Evolutionary conservation across 441 rosid species (phyloP).

Genomic region (Corymbia calophylla): DNA sequence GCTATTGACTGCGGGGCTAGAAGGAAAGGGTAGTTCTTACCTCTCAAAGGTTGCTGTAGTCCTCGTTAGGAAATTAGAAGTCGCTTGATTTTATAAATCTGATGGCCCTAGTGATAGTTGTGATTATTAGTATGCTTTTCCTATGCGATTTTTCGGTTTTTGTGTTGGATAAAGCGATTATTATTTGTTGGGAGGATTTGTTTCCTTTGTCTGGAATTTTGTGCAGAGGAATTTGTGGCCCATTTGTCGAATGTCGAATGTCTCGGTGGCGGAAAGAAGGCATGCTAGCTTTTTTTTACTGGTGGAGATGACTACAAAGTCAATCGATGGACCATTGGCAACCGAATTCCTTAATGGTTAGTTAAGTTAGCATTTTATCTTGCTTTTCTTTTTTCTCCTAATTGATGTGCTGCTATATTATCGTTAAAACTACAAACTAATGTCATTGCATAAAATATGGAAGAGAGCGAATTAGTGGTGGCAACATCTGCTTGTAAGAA

Average conservation of each 20-base stretch:
- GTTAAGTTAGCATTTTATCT: background rate
- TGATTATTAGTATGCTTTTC: background rate
- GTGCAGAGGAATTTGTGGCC: conserved; percentile 84
- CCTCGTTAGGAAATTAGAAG: background rate
- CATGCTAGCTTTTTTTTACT: conserved; percentile 55
- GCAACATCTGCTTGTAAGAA: background rate
- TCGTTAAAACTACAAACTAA: background rate
- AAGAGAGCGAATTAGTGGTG: background rate
- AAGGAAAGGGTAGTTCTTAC: background rate
- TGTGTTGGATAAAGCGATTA: background rate
- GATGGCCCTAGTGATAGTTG: background rate
- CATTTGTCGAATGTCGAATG: conserved; percentile 78
- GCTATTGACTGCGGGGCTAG: background rate
- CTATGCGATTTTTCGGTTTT: background rate
- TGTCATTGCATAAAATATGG: background rate
- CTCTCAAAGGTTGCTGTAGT: background rate
- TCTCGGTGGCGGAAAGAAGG: conserved; percentile 65
- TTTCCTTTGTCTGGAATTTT: conserved; percentile 31
- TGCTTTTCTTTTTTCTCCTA: conserved; percentile 1
- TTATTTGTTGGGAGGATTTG: background rate
- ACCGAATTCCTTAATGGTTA: conserved; percentile 71
- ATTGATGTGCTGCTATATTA: background rate
- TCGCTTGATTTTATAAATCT: background rate
- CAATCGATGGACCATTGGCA: conserved; percentile 87
- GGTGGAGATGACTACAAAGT: conserved; percentile 89